Evolutionary conservation across 2,329 filamentous ascomycete species (phyloP).

Genomic region (Geosmithia flava): DNA sequence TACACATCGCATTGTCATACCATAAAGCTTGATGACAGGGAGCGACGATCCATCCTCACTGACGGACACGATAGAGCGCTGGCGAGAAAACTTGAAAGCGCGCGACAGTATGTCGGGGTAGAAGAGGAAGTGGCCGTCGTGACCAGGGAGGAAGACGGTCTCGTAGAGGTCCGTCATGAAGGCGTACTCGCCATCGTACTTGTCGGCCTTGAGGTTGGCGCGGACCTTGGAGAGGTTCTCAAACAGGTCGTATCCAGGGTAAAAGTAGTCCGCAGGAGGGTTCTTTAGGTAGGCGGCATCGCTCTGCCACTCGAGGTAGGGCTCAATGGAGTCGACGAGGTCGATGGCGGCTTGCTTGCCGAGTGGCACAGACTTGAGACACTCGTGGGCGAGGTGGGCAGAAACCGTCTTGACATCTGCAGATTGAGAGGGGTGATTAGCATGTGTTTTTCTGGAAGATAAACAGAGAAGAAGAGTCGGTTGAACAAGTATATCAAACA

Average conservation of each 20-base stretch:
- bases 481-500: not conserved
- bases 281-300: conserved; percentile 33
- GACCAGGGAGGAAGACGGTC: conserved; percentile 34
- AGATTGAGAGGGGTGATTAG: not conserved
- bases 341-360: conserved; percentile 17
- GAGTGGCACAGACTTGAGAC: conserved; percentile 25
- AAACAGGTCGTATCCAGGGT: conserved; percentile 34
- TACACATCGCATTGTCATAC: not conserved
- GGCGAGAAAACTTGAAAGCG: not conserved
- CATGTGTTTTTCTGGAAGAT: not conserved
- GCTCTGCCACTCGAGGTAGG: conserved; percentile 34
- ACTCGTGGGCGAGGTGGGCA: conserved; percentile 15
- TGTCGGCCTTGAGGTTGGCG: conserved; percentile 23
- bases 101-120: not conserved
- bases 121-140: conserved; percentile 50
- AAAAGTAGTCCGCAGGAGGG: conserved; percentile 36
- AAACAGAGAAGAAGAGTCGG: too few relatives aligned
- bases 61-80: not conserved
- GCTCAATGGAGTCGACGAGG: conserved; percentile 22
- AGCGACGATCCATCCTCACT: not conserved
- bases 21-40: not conserved
- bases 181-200: conserved; percentile 39
- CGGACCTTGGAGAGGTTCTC: conserved; percentile 30
- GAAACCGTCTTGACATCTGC: not conserved
- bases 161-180: conserved; percentile 40